phyloP scores from a whole-genome alignment of 176 grass and related monocot species.

The Aegilops umbellulata region DNA sequence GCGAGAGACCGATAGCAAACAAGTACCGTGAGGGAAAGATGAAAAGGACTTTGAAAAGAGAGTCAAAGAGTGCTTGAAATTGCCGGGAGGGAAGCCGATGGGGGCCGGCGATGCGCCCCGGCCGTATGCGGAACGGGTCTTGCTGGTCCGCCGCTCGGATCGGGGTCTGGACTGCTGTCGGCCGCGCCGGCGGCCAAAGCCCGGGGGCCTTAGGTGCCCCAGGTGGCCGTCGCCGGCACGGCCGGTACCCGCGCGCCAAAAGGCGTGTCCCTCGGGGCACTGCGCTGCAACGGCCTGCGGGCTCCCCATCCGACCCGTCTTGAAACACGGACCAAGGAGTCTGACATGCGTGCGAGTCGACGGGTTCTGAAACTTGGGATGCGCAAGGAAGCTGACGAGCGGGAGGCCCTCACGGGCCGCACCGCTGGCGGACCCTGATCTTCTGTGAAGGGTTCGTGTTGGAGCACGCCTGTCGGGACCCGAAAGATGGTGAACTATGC shows the following conservation, averaged over 20 bases:
- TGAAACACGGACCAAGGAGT: conserved; percentile 87
- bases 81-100: conserved; percentile 76
- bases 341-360: conserved; percentile 36
- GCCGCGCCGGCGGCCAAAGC: neutral
- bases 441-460: conserved; percentile 70
- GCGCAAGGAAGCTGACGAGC: conserved; percentile 26
- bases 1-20: conserved; percentile 76
- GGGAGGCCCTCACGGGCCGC: conserved; percentile 15
- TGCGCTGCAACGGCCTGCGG: conserved; percentile 20
- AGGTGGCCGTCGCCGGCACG: neutral
- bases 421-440: conserved; percentile 54
- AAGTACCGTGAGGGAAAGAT: conserved; percentile 78
- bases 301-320: conserved; percentile 63
- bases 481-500: conserved; percentile 88
- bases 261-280: neutral
- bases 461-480: conserved; percentile 73
- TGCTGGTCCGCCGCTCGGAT: neutral
- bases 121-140: conserved; percentile 1
- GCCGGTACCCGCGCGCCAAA: neutral
- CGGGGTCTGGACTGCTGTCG: neutral
- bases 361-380: conserved; percentile 5
- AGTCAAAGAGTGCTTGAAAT: conserved; percentile 88
- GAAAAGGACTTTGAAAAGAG: conserved; percentile 90
- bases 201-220: neutral
- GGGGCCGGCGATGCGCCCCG: conserved; percentile 51